Base-by-base conservation (phyloP, 352 stramenopile species). In the Phytophthora pseudosyringae region DNA sequence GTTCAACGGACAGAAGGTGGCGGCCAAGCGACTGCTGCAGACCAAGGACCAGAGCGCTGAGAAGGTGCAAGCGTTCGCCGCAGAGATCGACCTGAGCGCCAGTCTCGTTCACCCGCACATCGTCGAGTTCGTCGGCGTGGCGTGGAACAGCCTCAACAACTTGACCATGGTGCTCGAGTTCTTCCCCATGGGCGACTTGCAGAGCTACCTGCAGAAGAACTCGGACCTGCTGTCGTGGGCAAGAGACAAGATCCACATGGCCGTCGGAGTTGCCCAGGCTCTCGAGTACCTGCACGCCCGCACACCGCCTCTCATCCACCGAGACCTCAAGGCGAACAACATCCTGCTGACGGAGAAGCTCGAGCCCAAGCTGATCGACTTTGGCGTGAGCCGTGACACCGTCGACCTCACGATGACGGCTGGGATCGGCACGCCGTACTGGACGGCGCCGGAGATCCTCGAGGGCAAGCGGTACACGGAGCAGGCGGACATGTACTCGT, bases 381-480 rank as follows among this genome's bases (percentile, higher is more conserved):
- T 97, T 73, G 90, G 89, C 28, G 69, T 93, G 69, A 83, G 69
- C 25, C 86, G 59, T 9, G 44, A 35, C 4, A 58, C 39, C 3
- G 40, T 57, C 16, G 65, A 73, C 6, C 35, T 54, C 7, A 64
- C 59, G 47, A 53, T 86, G 90, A 74, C 78, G 71, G 48, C 86
- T 0, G 85, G 90, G 16, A 88, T 92, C 18, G 89, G 89, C 4
- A 97, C 88, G 13, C 80, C 83, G 5, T 88, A 88, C 44, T 97
- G 91, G 76, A 90, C 90, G 8, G 87, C 89, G 0, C 89, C 86
- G 0, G 89, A 97, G 62, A 70, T 96, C 12, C 43, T 92, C 21
- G 56, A 80, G 33, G 77, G 77, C 25, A 75, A 88, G 21, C 53
- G 63, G 1, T 92, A 85, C 68, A 82, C 71, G 26, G 73, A 87